Percentiles rank a stretch among this genome's conserved stretches.
Evolutionary conservation across 169 alveolate species (phyloP).

Genomic region (Cryptosporidium felis): DNA sequence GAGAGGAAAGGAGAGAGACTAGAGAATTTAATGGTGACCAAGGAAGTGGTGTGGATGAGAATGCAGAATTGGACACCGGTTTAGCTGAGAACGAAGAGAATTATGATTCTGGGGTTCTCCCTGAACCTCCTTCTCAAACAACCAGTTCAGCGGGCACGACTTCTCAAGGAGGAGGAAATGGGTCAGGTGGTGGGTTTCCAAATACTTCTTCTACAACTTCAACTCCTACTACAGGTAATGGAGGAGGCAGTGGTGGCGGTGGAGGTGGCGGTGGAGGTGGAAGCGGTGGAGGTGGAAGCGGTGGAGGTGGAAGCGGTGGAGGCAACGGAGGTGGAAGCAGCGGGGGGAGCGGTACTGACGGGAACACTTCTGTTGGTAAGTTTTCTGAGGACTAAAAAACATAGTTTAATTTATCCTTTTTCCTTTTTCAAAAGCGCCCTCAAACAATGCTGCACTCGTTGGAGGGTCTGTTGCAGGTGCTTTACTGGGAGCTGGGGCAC

Average conservation of each 20-base stretch:
- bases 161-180: slow-evolving; percentile 10
- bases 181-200: slow-evolving; percentile 21
- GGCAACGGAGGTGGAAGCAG: neutral
- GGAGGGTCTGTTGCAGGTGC: slow-evolving; percentile 63
- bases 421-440: neutral
- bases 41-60: neutral
- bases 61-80: neutral
- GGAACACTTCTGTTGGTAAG: slow-evolving; percentile 19
- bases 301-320: slow-evolving; percentile 10
- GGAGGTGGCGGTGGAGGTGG: neutral
- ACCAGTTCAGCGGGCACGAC: slow-evolving; percentile 1
- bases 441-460: slow-evolving; percentile 2
- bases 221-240: neutral
- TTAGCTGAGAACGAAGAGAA: neutral
- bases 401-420: too few relatives aligned
- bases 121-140: slow-evolving; percentile 18
- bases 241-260: neutral
- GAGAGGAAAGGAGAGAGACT: neutral
- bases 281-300: neutral
- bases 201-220: neutral
- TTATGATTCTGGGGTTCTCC: neutral
- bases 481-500: slow-evolving; percentile 39
- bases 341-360: neutral
- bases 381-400: too few relatives aligned
- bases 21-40: neutral